Conservation (phyloP, 192 early-diverging fungal species). For the Coemansia erecta region DNA sequence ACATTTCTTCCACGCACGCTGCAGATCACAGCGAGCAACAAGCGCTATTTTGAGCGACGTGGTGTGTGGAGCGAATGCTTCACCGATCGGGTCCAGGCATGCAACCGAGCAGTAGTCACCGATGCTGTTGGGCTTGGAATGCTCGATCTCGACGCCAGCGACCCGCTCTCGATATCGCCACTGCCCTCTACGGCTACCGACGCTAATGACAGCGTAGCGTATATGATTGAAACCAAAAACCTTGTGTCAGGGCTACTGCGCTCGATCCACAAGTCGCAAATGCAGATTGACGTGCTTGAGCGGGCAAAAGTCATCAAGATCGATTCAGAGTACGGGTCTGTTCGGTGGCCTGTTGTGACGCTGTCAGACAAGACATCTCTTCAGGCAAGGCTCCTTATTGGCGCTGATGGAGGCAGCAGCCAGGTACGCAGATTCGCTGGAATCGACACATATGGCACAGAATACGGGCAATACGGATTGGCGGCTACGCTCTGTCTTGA, state of each 20-base stretch:
- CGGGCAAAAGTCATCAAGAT: constrained; percentile 65
- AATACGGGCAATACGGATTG: constrained; percentile 82
- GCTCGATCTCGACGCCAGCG: constrained; percentile 11
- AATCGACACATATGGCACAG: constrained; percentile 82
- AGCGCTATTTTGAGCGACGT: constrained; percentile 51
- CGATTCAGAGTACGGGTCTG: constrained; percentile 19
- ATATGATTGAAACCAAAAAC: constrained; percentile 86
- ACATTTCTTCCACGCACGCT: constrained; percentile 80
- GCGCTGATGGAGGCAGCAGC: constrained; percentile 88
- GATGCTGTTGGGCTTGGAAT: constrained; percentile 32
- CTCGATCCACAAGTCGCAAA: constrained; percentile 38
- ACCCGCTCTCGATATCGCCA: background rate
- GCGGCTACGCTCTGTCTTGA: constrained; percentile 76
- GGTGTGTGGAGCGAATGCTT: constrained; percentile 68
- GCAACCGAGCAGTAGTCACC: constrained; percentile 45
- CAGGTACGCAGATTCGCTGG: constrained; percentile 77
- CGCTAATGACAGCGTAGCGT: constrained; percentile 58
- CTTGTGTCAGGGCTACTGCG: constrained; percentile 69
- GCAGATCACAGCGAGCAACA: constrained; percentile 68
- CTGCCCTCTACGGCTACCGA: background rate
- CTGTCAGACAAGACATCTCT: constrained; percentile 66
- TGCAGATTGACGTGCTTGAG: constrained; percentile 65
- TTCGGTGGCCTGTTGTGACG: constrained; percentile 73
- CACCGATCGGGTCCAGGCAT: constrained; percentile 60
- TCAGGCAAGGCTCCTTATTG: constrained; percentile 73